Percentiles rank a stretch among this genome's conserved stretches.
Evolutionary conservation across 306 rosid species (phyloP).

Genomic region (Hippophae rhamnoides): DNA sequence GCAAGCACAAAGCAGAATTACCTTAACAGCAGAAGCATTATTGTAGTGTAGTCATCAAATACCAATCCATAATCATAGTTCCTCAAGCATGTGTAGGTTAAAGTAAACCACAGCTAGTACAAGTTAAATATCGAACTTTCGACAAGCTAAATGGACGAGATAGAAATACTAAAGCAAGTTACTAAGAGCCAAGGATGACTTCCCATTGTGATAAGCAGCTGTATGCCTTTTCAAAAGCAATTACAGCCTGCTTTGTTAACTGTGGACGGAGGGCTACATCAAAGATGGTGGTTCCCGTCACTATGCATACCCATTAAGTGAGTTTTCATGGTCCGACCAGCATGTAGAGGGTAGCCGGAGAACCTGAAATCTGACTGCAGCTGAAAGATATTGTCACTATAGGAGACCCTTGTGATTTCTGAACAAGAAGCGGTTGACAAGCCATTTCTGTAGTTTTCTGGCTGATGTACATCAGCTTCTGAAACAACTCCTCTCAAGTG

Average conservation of each 20-base stretch:
- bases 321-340: slow-evolving; percentile 24
- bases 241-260: slow-evolving; percentile 19
- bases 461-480: slow-evolving; percentile 24
- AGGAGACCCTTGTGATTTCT: slow-evolving; percentile 22
- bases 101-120: slow-evolving; percentile 7
- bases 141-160: slow-evolving; percentile 12
- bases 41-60: neutral
- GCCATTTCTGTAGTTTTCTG: slow-evolving; percentile 28
- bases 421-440: slow-evolving; percentile 28
- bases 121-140: neutral
- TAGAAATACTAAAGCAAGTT: slow-evolving; percentile 1
- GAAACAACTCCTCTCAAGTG: slow-evolving; percentile 19
- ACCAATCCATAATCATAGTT: slow-evolving; percentile 15
- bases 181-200: slow-evolving; percentile 73
- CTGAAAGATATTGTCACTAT: slow-evolving; percentile 20
- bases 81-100: slow-evolving; percentile 8
- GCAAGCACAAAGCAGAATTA: slow-evolving; percentile 5
- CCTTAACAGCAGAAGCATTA: neutral
- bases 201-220: slow-evolving; percentile 33
- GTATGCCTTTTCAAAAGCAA: slow-evolving; percentile 17
- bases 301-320: slow-evolving; percentile 20
- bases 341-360: slow-evolving; percentile 41
- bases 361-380: slow-evolving; percentile 30
- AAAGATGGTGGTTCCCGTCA: slow-evolving; percentile 30
- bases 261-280: slow-evolving; percentile 21